Evolutionary conservation across 2,329 filamentous ascomycete genomes (phyloP).

Genomic region (Pseudopyricularia javanii): DNA sequence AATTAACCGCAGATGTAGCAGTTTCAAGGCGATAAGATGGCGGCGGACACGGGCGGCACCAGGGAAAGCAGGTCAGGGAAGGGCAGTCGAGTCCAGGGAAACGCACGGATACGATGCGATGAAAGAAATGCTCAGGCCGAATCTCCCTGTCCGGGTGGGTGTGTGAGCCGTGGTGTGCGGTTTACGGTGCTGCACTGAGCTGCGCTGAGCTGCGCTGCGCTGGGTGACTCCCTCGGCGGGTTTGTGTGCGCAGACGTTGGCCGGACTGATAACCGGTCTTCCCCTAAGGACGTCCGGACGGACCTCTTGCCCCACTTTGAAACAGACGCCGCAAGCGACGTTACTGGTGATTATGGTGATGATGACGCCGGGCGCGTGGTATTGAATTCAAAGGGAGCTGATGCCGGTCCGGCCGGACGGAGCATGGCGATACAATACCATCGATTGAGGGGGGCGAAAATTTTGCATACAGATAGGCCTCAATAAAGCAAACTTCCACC

Average conservation of each 20-base stretch:
- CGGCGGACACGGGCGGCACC: not conserved
- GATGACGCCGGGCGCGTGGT: not conserved
- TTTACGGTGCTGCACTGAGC: no score
- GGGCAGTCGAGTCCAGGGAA: not conserved
- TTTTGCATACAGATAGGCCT: no score
- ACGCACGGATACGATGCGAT: not conserved
- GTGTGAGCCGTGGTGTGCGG: not conserved
- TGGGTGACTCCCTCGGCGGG: not conserved
- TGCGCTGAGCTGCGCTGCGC: not conserved
- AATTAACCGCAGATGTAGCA: not conserved
- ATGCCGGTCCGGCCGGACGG: not conserved
- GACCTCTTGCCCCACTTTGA: not conserved
- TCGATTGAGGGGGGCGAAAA: no score
- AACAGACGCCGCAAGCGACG: not conserved
- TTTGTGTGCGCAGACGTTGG: not conserved
- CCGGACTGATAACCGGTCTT: not conserved
- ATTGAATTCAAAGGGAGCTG: not conserved
- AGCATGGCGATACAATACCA: not conserved
- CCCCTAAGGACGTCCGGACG: not conserved
- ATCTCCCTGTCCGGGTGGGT: not conserved
- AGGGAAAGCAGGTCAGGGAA: not conserved
- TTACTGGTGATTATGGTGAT: not conserved
- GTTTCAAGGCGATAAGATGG: not conserved
- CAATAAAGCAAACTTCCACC: no score
- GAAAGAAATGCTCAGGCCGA: not conserved